Evolutionary conservation across 768 basidiomycete species (phyloP), one percentile per base, ranked within the genome.

Genomic region (Hirschioporus abietinus): DNA sequence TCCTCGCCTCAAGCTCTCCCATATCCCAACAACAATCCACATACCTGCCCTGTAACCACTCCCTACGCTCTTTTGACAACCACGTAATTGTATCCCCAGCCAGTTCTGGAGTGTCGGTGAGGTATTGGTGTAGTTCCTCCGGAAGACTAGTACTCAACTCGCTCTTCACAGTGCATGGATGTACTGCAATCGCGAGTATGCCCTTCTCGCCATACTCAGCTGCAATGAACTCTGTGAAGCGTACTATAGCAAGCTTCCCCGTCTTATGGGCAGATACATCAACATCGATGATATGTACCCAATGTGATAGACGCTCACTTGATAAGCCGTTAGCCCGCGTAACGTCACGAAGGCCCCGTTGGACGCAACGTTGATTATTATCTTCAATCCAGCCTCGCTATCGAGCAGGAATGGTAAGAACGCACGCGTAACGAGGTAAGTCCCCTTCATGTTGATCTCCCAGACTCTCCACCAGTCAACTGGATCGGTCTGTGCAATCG

Each of bases 141-240:
- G 34, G 10, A 23, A 26, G 34, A 20, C 60, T 17, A 9, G 10
- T 1, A 3, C 15, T 3, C 26, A 35, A 7, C 2, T 24, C 63
- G 26, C 36, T 34, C 63, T 34, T 24, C 20, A 64, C 27, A 17
- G 26, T 26, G 9, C 63, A 17, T 27, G 63, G 63, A 18, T 64
- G 63, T 17, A 64, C 17, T 20, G 63, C 9, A 5, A 64, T 34
- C 23, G 36, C 63, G 15, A 34, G 18, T 18, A 64, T 26, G 17
- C 63, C 63, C 63, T 64, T 25, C 23, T 24, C 10, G 9, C 63
- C 63, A 64, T 64, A 64, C 20, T 64, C 63, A 18, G 35, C 35
- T 17, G 30, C 30, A n/a, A 10, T 34, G 26, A 34, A n/a, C 60
- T 26, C 25, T 61, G 25, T 26, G 60, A 61, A 61, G 26, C 60